Percentiles rank a stretch among this genome's conserved stretches.
Evolutionary conservation across 176 grass and related monocot species (phyloP).

Genomic region (Juncus effusus): DNA sequence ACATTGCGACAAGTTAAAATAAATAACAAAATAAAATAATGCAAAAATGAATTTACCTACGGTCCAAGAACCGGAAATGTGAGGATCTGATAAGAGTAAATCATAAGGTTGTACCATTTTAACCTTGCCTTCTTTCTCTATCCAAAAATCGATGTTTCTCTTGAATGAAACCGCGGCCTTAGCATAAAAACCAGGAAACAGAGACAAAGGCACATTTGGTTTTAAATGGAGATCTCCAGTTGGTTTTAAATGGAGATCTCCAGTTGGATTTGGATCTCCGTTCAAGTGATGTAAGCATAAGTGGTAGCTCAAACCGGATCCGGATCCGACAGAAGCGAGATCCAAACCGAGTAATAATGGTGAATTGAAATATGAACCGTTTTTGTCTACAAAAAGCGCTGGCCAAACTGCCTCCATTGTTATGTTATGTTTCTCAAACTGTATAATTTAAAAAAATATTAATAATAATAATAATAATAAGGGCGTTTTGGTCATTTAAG

Average conservation of each 20-base stretch:
- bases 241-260: too few relatives aligned
- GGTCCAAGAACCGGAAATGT: conserved; percentile 63
- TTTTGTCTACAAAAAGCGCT: conserved; percentile 81
- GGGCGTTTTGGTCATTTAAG: conserved; percentile 11
- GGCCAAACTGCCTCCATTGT: conserved; percentile 73
- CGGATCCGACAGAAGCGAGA: conserved; percentile 56
- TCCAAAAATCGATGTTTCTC: conserved; percentile 69
- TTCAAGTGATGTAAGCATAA: conserved; percentile 73
- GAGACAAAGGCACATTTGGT: conserved; percentile 46
- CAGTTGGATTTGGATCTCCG: conserved; percentile 57
- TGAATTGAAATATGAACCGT: conserved; percentile 78
- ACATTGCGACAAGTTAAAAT: background rate
- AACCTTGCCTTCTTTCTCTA: conserved; percentile 82
- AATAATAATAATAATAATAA: too few relatives aligned
- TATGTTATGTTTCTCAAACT: conserved; percentile 66
- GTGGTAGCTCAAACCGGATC: conserved; percentile 84
- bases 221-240: conserved; percentile 2
- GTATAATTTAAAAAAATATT: conserved; percentile 26
- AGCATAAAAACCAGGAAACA: conserved; percentile 67
- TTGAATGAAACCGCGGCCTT: conserved; percentile 74
- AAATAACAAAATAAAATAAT: background rate
- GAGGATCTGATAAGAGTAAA: conserved; percentile 75
- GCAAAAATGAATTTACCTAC: conserved; percentile 53
- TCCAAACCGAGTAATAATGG: conserved; percentile 75
- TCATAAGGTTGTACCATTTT: conserved; percentile 92